Conservation (phyloP, 306 rosid species). For the Amphicarpaea edgeworthii region DNA sequence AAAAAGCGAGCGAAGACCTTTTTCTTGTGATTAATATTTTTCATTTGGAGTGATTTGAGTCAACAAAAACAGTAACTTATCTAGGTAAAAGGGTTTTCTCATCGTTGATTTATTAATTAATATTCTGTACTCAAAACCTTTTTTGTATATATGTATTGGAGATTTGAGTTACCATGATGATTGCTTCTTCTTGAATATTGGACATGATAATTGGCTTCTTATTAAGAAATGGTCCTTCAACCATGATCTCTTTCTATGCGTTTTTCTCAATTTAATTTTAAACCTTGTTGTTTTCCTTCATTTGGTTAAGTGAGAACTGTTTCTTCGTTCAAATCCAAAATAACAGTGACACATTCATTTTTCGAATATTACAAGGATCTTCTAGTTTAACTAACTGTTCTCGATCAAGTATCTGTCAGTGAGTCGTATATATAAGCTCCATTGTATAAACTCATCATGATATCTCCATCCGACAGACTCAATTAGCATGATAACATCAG, state of each 20-base stretch:
- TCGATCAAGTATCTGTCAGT: neutral
- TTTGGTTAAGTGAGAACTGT: neutral
- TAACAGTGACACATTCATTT: neutral
- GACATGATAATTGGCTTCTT: constrained; percentile 3
- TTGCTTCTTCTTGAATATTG: constrained; percentile 17
- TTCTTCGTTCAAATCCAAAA: neutral
- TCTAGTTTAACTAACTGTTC: neutral
- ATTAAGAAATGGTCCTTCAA: neutral
- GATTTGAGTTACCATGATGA: constrained; percentile 31
- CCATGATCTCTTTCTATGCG: neutral
- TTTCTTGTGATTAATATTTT: neutral
- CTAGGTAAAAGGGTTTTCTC: neutral
- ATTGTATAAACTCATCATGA: neutral
- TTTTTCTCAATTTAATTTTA: neutral
- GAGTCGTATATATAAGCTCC: too few species aligned
- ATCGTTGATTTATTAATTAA: neutral
- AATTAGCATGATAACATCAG: neutral
- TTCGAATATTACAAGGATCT: neutral
- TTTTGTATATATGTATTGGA: constrained; percentile 3
- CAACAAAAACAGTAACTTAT: constrained; percentile 28
- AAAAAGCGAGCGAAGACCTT: constrained; percentile 36
- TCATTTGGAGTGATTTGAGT: constrained; percentile 6
- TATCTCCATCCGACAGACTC: neutral
- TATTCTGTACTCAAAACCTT: neutral
- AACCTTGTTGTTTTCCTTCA: neutral